These are phyloP conservation scores for Zea luxurians DNA, from an alignment of 176 grass and related monocot genomes.

Conservation along the genomic window DNA sequence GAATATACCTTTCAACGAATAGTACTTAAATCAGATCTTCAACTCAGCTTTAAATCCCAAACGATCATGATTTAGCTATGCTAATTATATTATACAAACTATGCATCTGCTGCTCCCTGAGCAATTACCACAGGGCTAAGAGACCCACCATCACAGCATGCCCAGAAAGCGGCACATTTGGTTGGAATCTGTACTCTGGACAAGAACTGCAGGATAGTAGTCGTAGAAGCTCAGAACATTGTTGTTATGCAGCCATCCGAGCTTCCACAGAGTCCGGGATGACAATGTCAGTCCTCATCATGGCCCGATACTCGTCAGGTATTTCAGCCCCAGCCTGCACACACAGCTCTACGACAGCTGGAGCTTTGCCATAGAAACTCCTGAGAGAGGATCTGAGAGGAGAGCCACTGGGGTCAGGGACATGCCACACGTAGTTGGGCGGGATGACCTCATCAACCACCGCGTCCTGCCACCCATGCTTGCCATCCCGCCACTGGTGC, in stretches of 20 bases:
- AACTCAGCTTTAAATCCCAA: background rate
- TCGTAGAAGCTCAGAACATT: background rate
- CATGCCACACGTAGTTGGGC: constrained; percentile 82
- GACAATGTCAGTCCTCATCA: constrained; percentile 89
- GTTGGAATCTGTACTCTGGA: constrained; percentile 21
- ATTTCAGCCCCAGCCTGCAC: constrained; percentile 86
- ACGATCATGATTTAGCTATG: constrained; percentile 15
- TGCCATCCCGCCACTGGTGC: constrained; percentile 93
- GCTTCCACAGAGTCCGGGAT: constrained; percentile 72
- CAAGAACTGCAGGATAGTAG: constrained; percentile 24
- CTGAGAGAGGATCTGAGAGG: constrained; percentile 59
- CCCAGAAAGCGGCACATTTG: background rate
- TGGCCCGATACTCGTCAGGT: constrained; percentile 59
- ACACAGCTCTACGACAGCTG: constrained; percentile 73
- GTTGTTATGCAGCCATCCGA: constrained; percentile 54
- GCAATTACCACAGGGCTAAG: constrained; percentile 3
- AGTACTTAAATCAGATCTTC: constrained; percentile 39
- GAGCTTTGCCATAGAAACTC: constrained; percentile 86
- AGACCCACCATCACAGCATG: constrained; percentile 3
- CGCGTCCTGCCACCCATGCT: constrained; percentile 93
- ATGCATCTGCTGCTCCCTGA: constrained; percentile 9
- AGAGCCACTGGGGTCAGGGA: constrained; percentile 54
- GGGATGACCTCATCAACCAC: constrained; percentile 80
- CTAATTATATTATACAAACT: constrained; percentile 14
- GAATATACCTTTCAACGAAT: constrained; percentile 37